Percentiles rank a stretch among this genome's conserved stretches.
Conservation (phyloP, 768 basidiomycete genomes). For the Trametes coccinea region DNA sequence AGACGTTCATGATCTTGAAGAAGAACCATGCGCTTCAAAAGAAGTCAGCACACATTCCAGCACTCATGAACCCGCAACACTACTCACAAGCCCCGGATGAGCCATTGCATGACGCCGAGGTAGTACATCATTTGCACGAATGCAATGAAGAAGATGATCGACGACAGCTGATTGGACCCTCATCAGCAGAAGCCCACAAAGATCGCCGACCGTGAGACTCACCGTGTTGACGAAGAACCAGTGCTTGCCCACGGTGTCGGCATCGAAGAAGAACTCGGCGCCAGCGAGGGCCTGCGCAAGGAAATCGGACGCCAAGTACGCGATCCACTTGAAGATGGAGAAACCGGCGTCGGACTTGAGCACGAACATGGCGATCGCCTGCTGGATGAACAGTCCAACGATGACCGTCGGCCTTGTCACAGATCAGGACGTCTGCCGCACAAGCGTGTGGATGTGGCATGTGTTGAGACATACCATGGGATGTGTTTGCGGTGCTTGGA, state of each 20-base stretch:
- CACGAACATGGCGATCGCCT: conserved; percentile 85
- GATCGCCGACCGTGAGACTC: conserved; percentile 19
- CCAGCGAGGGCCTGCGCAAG: conserved; percentile 67
- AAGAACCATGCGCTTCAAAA: conserved; percentile 80
- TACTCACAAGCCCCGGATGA: conserved; percentile 78
- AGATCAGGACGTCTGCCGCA: background rate
- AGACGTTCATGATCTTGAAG: conserved; percentile 87
- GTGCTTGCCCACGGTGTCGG: conserved; percentile 59
- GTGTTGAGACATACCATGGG: conserved; percentile 58
- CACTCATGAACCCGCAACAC: background rate
- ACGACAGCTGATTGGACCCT: conserved; percentile 48
- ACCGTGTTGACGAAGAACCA: conserved; percentile 89
- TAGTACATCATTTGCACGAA: conserved; percentile 92
- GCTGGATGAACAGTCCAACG: conserved; percentile 83
- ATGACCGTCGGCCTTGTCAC: conserved; percentile 75
- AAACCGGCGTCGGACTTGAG: conserved; percentile 84
- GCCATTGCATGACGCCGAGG: conserved; percentile 91
- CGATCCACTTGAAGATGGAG: conserved; percentile 82
- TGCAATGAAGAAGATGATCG: conserved; percentile 94
- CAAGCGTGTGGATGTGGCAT: background rate
- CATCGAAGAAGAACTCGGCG: conserved; percentile 81
- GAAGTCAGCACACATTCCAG: conserved; percentile 2
- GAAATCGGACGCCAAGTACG: conserved; percentile 79
- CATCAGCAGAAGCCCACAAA: conserved; percentile 13
- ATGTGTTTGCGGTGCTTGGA: conserved; percentile 65